Conservation (phyloP, 176 grass and related monocot genomes). For the Oryza officinalis region DNA sequence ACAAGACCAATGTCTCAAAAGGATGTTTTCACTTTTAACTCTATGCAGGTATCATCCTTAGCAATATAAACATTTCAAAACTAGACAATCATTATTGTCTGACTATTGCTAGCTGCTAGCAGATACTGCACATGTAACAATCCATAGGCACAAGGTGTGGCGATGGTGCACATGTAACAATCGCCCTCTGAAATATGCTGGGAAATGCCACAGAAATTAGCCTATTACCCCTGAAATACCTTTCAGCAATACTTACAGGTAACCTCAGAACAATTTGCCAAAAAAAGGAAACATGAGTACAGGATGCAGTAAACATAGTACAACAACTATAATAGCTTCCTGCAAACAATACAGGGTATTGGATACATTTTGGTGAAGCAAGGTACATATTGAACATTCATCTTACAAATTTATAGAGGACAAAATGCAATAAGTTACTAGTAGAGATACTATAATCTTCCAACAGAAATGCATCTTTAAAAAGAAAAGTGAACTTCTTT, state of each 20-base stretch:
- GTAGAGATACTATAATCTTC: neutral
- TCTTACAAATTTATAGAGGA: neutral
- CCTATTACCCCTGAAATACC: neutral
- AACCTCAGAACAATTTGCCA: conserved; percentile 15
- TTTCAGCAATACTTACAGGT: neutral
- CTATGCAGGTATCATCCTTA: neutral
- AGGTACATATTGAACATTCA: neutral
- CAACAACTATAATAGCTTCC: neutral
- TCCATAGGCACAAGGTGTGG: neutral
- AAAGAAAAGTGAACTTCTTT: neutral
- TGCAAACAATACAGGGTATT: neutral
- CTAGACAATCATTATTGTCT: neutral
- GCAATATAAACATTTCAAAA: neutral
- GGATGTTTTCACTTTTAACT: neutral
- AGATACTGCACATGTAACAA: neutral
- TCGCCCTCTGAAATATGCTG: neutral
- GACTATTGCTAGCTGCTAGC: neutral
- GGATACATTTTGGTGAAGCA: conserved; percentile 6
- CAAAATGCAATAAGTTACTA: neutral
- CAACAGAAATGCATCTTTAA: neutral
- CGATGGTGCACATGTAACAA: neutral
- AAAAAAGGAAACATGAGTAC: neutral
- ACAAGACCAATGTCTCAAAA: neutral
- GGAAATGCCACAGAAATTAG: neutral
- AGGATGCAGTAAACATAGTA: neutral